A percentile compares a stretch with the other conserved stretches of the same genome.
Evolutionary conservation across 2,329 filamentous ascomycete species (phyloP).

Genomic region (Ophiocordyceps camponoti-floridani): DNA sequence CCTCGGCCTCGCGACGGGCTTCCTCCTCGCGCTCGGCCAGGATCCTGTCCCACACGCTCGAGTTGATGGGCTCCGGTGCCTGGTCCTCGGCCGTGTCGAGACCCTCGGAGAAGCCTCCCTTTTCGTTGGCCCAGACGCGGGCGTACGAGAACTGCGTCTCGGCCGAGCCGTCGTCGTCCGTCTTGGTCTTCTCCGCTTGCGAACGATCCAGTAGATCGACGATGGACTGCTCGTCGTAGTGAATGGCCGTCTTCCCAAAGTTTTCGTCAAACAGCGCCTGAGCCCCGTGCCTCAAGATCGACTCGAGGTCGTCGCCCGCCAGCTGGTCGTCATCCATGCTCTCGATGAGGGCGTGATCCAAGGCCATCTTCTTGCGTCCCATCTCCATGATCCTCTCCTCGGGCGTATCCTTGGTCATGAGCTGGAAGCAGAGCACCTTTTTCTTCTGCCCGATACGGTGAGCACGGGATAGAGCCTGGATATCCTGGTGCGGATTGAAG

Average conservation of each 20-base stretch:
- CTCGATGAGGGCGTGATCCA: constrained; percentile 90
- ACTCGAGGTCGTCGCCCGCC: constrained; percentile 62
- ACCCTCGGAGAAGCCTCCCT: constrained; percentile 45
- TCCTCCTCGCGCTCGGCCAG: constrained; percentile 65
- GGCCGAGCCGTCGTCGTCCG: constrained; percentile 42
- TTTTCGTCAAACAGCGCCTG: constrained; percentile 70
- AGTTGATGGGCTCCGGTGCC: constrained; percentile 36
- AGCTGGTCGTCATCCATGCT: constrained; percentile 75
- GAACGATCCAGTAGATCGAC: constrained; percentile 82
- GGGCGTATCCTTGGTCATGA: constrained; percentile 74
- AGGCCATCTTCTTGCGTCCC: constrained; percentile 85
- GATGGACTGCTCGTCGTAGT: constrained; percentile 67
- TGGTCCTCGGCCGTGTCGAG: constrained; percentile 33
- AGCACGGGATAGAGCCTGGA: constrained; percentile 84
- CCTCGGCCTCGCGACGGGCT: constrained; percentile 53
- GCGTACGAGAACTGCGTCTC: constrained; percentile 81
- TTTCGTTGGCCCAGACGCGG: constrained; percentile 79
- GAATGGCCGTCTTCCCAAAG: constrained; percentile 51
- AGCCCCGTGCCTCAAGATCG: constrained; percentile 75
- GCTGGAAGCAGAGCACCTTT: constrained; percentile 86
- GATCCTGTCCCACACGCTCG: constrained; percentile 78
- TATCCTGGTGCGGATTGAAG: constrained; percentile 95
- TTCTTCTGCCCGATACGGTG: constrained; percentile 94
- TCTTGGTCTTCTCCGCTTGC: constrained; percentile 54
- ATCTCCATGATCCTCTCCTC: constrained; percentile 96